Conservation (phyloP, 1,139 yeast genomes). For the Dujonia santamariae region DNA sequence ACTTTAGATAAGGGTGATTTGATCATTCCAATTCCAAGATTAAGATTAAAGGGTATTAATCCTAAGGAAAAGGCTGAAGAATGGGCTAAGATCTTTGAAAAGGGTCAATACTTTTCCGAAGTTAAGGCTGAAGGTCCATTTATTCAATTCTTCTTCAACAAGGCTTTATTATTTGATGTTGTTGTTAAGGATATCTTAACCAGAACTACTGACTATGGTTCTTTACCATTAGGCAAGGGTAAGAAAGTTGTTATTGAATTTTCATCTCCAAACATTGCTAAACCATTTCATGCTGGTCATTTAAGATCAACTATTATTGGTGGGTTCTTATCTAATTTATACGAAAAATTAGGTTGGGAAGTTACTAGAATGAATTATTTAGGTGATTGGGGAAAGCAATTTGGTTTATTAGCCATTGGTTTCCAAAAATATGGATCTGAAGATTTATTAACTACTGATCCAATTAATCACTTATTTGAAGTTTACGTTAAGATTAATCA, state of each 20-base stretch:
- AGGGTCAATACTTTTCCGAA: constrained; percentile 62
- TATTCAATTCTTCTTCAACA: constrained; percentile 81
- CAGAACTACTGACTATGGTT: constrained; percentile 65
- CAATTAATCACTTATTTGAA: constrained; percentile 91
- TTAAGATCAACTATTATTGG: constrained; percentile 97
- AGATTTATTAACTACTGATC: constrained; percentile 67
- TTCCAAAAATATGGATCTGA: constrained; percentile 82
- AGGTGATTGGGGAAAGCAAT: constrained; percentile 99
- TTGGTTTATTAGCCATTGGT: constrained; percentile 93
- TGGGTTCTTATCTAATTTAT: constrained; percentile 88
- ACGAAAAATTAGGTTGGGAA: constrained; percentile 87
- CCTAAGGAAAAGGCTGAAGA: constrained; percentile 82
- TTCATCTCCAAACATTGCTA: constrained; percentile 97
- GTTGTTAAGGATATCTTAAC: constrained; percentile 71
- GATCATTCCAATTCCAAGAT: constrained; percentile 87
- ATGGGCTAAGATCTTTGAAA: constrained; percentile 71
- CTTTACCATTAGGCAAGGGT: constrained; percentile 69
- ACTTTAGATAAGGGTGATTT: constrained; percentile 91
- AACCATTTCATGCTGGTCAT: constrained; percentile 99
- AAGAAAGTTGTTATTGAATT: constrained; percentile 82
- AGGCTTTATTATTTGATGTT: constrained; percentile 59
- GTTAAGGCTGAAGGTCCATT: constrained; percentile 89
- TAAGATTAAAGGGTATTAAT: constrained; percentile 82
- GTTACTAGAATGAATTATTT: constrained; percentile 88
- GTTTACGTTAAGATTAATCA: constrained; percentile 87